phyloP scores from a whole-genome alignment of 1,284 basidiomycete species.

The Naganishia sp. region DNA sequence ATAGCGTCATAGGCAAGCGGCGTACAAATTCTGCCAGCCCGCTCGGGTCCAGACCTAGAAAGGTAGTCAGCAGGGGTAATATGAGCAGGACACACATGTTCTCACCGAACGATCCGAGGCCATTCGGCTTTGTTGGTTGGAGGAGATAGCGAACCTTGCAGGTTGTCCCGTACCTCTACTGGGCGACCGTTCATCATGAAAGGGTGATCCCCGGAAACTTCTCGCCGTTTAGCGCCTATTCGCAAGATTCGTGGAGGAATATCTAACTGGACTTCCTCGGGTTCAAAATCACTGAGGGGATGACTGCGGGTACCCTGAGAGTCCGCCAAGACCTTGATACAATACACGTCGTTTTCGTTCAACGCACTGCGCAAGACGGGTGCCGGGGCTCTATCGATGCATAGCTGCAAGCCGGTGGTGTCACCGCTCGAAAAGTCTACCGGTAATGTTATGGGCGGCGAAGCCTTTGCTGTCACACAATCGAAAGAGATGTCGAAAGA shows the following conservation, averaged over 20 bases:
- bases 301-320: neutral
- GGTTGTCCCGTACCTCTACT: slow-evolving; percentile 17
- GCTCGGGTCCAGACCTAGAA: neutral
- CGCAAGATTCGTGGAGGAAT: slow-evolving; percentile 2
- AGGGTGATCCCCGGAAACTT: slow-evolving; percentile 11
- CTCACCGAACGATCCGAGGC: slow-evolving; percentile 19
- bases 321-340: slow-evolving; percentile 3
- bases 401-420: neutral
- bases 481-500: slow-evolving; percentile 11
- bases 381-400: slow-evolving; percentile 20
- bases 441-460: neutral
- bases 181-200: slow-evolving; percentile 21
- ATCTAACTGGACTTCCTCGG: neutral
- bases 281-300: slow-evolving; percentile 2
- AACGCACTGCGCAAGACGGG: slow-evolving; percentile 18
- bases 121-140: neutral
- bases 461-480: neutral
- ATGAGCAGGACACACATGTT: neutral
- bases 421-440: neutral
- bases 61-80: neutral
- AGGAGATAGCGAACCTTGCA: slow-evolving; percentile 6
- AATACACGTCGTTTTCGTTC: slow-evolving; percentile 25
- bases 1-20: neutral
- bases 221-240: slow-evolving; percentile 1
- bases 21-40: neutral